phyloP scores from a whole-genome alignment of 352 stramenopile genomes.

The Pythium brachiatum region DNA sequence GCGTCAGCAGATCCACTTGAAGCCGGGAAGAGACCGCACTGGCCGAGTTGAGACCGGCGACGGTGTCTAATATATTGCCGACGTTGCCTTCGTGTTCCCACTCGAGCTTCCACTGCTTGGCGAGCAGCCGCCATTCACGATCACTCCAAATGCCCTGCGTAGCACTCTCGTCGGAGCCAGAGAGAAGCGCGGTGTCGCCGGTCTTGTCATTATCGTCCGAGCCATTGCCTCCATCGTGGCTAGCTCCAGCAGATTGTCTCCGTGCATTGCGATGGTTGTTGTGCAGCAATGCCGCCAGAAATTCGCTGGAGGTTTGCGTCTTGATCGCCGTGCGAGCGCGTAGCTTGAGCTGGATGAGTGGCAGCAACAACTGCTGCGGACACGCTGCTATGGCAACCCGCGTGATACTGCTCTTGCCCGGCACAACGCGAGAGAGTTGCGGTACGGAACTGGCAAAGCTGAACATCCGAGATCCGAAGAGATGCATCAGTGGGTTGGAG shows the following conservation, averaged over 20 bases:
- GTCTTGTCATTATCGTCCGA: neutral
- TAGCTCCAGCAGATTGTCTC: neutral
- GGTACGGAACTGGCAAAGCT: conserved; percentile 66
- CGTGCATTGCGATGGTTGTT: neutral
- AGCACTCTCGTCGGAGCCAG: neutral
- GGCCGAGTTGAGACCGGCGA: conserved; percentile 28
- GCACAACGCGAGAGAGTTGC: conserved; percentile 36
- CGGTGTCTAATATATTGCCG: conserved; percentile 27
- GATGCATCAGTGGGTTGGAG: conserved; percentile 70
- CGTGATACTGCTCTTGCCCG: conserved; percentile 49
- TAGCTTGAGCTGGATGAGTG: conserved; percentile 51
- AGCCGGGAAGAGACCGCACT: conserved; percentile 23
- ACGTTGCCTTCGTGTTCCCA: conserved; percentile 33
- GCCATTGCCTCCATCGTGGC: neutral
- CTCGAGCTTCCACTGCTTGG: conserved; percentile 28
- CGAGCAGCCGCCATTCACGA: conserved; percentile 26
- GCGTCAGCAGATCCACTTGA: conserved; percentile 31
- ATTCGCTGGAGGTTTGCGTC: conserved; percentile 40
- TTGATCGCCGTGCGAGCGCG: conserved; percentile 27
- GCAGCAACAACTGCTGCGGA: conserved; percentile 37
- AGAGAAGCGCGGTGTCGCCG: neutral
- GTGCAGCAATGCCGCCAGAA: conserved; percentile 33
- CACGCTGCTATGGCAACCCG: conserved; percentile 40
- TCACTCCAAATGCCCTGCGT: conserved; percentile 23
- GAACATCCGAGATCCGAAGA: conserved; percentile 70